These are phyloP conservation scores for Apodospora peruviana DNA, from an alignment of 495 filamentous ascomycete genomes.

Conservation along the genomic window DNA sequence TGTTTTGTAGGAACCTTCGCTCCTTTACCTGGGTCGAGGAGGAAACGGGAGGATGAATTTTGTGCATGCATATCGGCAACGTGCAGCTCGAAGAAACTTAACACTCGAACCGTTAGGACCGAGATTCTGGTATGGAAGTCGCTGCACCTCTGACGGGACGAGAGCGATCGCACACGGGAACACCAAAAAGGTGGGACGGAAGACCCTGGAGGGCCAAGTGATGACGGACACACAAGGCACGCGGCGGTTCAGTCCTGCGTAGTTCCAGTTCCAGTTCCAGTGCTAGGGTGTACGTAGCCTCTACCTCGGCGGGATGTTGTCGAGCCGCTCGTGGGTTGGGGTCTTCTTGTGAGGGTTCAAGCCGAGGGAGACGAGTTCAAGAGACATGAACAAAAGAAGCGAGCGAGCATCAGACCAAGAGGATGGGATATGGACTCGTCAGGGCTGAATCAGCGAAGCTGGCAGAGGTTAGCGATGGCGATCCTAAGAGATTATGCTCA, in stretches of 20 bases:
- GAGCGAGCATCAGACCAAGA: background rate
- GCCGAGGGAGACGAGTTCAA: too few relatives aligned
- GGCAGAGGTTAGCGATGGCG: background rate
- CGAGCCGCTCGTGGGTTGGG: constrained; percentile 4
- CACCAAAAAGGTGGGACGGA: constrained; percentile 12
- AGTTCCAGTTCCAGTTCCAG: too few relatives aligned
- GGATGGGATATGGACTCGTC: constrained; percentile 22
- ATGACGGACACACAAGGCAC: background rate
- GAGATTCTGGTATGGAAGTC: background rate
- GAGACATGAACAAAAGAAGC: constrained; percentile 1
- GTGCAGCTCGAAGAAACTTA: background rate
- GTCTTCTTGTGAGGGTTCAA: constrained; percentile 3
- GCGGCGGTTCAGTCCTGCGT: too few relatives aligned
- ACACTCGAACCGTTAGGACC: background rate
- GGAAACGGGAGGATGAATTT: too few relatives aligned
- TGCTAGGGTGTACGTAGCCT: too few relatives aligned
- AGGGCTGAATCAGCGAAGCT: constrained; percentile 1
- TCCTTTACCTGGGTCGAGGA: too few relatives aligned
- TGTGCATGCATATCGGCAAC: too few relatives aligned
- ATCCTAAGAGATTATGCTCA: constrained; percentile 23
- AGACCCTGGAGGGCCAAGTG: background rate
- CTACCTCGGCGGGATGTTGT: background rate
- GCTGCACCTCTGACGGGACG: constrained; percentile 11
- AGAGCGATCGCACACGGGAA: constrained; percentile 21
- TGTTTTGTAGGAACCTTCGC: too few relatives aligned